Conservation (phyloP, 805 yeast genomes). For the Metschnikowia bowlesiae region DNA sequence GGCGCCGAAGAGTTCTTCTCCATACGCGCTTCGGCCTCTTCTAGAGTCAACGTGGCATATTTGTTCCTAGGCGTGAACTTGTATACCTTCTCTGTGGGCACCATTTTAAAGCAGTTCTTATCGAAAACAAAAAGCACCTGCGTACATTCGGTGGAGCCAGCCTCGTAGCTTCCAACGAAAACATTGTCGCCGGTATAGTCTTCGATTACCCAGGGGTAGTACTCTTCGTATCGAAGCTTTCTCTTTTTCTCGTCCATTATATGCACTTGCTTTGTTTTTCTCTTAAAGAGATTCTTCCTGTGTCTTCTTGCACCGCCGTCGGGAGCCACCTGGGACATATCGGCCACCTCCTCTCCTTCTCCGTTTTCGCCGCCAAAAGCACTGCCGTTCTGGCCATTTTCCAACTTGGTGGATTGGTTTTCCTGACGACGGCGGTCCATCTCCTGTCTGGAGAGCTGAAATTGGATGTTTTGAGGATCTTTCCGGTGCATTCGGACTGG, state of each 20-base stretch:
- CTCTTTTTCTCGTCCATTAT: conserved; percentile 79
- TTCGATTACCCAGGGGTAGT: conserved; percentile 97
- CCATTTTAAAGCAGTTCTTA: conserved; percentile 83
- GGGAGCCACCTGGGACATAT: conserved; percentile 75
- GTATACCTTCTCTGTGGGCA: conserved; percentile 93
- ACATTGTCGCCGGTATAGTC: conserved; percentile 93
- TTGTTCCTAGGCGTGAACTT: conserved; percentile 89
- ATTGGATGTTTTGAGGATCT: conserved; percentile 88
- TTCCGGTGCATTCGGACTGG: conserved; percentile 90
- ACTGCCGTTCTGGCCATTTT: conserved; percentile 17
- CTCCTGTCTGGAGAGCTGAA: conserved; percentile 74
- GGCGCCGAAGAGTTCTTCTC: conserved; percentile 73
- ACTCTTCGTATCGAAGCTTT: conserved; percentile 88
- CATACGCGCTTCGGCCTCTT: conserved; percentile 95
- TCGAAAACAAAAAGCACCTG: conserved; percentile 78
- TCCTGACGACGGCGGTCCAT: conserved; percentile 51
- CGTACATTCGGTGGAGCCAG: conserved; percentile 78
- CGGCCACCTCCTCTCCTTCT: conserved; percentile 30
- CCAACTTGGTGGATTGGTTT: conserved; percentile 23
- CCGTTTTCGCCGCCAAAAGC: conserved; percentile 6
- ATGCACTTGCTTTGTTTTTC: conserved; percentile 80
- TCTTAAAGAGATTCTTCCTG: conserved; percentile 54
- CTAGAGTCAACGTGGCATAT: conserved; percentile 88
- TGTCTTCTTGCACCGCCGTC: conserved; percentile 80
- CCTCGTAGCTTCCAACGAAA: conserved; percentile 95